A percentile compares a stretch with the other conserved stretches of the same genome.
Evolutionary conservation across 805 yeast genomes (phyloP).

Genomic region (Kodamaea nitidulidarum): DNA sequence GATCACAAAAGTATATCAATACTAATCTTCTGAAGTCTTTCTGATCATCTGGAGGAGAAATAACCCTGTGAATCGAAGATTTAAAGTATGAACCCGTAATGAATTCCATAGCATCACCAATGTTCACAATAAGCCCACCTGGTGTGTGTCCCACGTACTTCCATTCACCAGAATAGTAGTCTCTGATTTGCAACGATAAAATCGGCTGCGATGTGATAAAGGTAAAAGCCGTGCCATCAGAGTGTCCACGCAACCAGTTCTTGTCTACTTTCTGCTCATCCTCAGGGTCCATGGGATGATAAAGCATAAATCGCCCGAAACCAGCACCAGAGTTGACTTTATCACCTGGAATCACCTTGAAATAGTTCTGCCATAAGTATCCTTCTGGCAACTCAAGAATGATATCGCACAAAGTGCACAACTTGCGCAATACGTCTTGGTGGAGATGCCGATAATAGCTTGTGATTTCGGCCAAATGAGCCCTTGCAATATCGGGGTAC

Average conservation of each 20-base stretch:
- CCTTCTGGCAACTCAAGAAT: constrained; percentile 29
- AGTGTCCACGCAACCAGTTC: constrained; percentile 29
- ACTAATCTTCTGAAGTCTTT: constrained; percentile 13
- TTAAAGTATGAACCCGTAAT: constrained; percentile 25
- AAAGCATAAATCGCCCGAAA: constrained; percentile 28
- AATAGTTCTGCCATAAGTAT: constrained; percentile 25
- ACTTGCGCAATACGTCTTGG: constrained; percentile 18
- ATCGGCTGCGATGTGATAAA: constrained; percentile 31
- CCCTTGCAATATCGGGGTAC: constrained; percentile 23
- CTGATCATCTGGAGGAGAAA: constrained; percentile 15
- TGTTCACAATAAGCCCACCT: constrained; percentile 26
- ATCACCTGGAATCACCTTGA: constrained; percentile 21
- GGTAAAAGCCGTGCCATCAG: constrained; percentile 29
- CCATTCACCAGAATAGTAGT: constrained; percentile 28
- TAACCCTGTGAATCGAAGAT: constrained; percentile 15
- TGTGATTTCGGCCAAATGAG: constrained; percentile 21
- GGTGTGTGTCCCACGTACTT: constrained; percentile 29
- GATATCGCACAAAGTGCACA: constrained; percentile 23
- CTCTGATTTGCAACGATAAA: constrained; percentile 27
- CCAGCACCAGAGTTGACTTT: constrained; percentile 25
- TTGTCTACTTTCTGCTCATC: constrained; percentile 23
- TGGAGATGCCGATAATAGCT: constrained; percentile 23
- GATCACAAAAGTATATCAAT: constrained; percentile 15
- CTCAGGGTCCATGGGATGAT: constrained; percentile 22
- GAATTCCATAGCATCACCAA: constrained; percentile 30